phyloP scores from a whole-genome alignment of 176 grass and related monocot species.

The Panicum miliaceum region DNA sequence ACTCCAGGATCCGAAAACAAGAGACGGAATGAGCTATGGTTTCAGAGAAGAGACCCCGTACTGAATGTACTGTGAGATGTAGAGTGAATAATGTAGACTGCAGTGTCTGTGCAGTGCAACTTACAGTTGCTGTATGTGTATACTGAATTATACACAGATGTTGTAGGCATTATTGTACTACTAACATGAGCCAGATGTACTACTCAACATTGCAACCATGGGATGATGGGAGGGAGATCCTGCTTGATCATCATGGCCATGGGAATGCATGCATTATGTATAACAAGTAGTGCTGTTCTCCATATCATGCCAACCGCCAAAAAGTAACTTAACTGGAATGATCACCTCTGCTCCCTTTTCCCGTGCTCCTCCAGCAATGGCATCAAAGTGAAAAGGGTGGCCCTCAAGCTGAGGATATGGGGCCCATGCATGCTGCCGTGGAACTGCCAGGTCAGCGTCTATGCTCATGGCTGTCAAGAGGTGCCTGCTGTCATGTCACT shows the following conservation, averaged over 20 bases:
- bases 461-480: not conserved
- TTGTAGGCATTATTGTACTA: not conserved
- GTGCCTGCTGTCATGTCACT: not conserved
- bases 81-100: not conserved
- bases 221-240: not conserved
- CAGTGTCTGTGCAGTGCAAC: not conserved
- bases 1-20: not conserved
- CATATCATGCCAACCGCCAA: not conserved
- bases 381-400: not conserved
- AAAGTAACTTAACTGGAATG: not conserved
- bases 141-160: not conserved
- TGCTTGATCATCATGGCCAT: not conserved
- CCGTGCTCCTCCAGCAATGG: not conserved
- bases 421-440: not conserved
- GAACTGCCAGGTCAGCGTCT: not conserved
- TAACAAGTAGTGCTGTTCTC: not conserved
- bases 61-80: not conserved
- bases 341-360: not conserved
- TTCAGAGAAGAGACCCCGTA: not conserved
- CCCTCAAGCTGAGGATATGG: not conserved
- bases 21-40: not conserved
- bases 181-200: not conserved
- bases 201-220: not conserved
- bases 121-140: not conserved
- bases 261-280: not conserved